Base-by-base conservation (phyloP, 495 filamentous ascomycete genomes). In the Lasiosphaeris hirsuta region DNA sequence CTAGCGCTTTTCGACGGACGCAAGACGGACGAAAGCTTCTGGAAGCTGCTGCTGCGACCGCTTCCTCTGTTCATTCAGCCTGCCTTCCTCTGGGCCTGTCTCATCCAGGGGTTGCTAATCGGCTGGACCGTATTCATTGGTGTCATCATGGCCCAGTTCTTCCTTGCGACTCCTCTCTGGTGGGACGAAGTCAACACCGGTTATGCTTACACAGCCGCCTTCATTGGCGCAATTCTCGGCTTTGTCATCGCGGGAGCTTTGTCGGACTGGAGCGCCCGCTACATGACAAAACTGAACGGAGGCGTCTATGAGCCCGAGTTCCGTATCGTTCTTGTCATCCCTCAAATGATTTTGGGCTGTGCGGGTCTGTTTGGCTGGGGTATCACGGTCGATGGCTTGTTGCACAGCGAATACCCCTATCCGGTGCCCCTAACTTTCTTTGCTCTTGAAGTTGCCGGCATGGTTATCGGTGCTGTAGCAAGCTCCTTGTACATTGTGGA, bases 91-190 rank as follows among this genome's bases (percentile, higher is more conserved):
- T 97, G 90, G 90, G 90, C 89, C 9, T 92, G 88, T 67, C 76
- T 97, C 2, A 96, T 90, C 43, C 92, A 97, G 79, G 92, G 92
- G 10, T 83, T 89, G 1, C 78, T 96, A 57, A 95, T 97, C 59
- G 92, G 92, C 57, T 97, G 92, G 92, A 92, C 90, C 4, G 92
- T 96, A 7, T 86, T 97, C 65, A 94, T 97, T 51, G 92, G 92
- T 46, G 88, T 96, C 23, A 84, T 94, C 52, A 73, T 96, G 19
- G 91, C 89, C 8, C 85, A 84, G 51, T 86, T 96, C 54, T 93
- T 96, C 72, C 76, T 92, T 19, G 82, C 84, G 8, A 84, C 87
- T 3, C 92, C 92, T 0, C 77, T 92, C 23, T 92, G 81, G 78
- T 96, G 93, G 75, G 73, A 79, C 58, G 90, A 95, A 69, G 87